Evolutionary conservation across 805 yeast genomes (phyloP).

Genomic region (Scheffersomyces coipomensis): DNA sequence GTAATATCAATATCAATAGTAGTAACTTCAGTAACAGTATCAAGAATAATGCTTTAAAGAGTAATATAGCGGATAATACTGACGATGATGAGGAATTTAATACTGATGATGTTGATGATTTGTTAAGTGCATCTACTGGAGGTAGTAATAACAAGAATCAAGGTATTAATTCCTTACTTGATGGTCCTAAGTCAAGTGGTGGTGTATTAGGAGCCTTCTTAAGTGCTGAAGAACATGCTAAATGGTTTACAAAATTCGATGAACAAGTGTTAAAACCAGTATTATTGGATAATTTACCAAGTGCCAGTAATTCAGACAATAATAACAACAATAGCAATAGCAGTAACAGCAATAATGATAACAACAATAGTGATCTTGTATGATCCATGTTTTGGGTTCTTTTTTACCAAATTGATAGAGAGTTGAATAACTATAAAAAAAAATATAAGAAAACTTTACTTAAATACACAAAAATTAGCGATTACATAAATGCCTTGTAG

Average conservation of each 20-base stretch:
- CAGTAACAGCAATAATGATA: neutral
- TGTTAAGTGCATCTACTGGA: conserved; percentile 14
- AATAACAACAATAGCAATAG: conserved; percentile 1
- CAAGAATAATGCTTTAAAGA: neutral
- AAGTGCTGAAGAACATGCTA: conserved; percentile 69
- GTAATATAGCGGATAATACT: neutral
- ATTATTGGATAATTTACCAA: conserved; percentile 61
- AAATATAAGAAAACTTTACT: too few species aligned
- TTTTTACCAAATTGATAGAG: too few species aligned
- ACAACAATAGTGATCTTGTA: too few species aligned
- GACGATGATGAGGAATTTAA: conserved; percentile 19
- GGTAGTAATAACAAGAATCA: conserved; percentile 6
- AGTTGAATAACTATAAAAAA: too few species aligned
- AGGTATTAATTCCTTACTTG: neutral
- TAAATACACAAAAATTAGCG: too few species aligned
- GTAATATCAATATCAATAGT: conserved; percentile 16
- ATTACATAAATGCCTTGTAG: too few species aligned
- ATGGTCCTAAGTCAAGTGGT: conserved; percentile 7
- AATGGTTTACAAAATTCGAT: conserved; percentile 92
- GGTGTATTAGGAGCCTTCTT: conserved; percentile 42
- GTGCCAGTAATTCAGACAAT: conserved; percentile 10
- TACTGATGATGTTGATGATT: conserved; percentile 39
- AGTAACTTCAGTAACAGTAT: conserved; percentile 6
- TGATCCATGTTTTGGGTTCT: too few species aligned
- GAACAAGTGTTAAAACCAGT: conserved; percentile 93